phyloP scores from a whole-genome alignment of 2,329 filamentous ascomycete species.

The Rhynchosporium agropyri region DNA sequence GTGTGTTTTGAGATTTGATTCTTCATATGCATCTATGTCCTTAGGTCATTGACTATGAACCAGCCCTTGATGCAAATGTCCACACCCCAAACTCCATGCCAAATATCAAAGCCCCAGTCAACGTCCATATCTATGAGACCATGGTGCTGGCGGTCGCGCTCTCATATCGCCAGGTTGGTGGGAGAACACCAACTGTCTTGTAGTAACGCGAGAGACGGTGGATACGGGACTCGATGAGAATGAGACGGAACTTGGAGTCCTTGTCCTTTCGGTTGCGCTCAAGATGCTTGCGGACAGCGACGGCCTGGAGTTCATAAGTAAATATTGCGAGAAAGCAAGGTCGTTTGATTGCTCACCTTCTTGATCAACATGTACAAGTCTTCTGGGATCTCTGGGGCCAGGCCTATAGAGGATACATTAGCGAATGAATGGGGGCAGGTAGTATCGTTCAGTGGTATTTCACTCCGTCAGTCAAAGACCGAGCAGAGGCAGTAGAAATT shows the following conservation, averaged over 20 bases:
- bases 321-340: not conserved
- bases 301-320: constrained; percentile 57
- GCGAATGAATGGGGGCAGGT: constrained; percentile 88
- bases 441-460: constrained; percentile 45
- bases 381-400: constrained; percentile 98
- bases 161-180: constrained; percentile 99
- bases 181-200: constrained; percentile 86
- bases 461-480: constrained; percentile 92
- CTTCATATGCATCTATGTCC: constrained; percentile 38
- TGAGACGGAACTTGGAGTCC: constrained; percentile 99
- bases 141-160: constrained; percentile 92
- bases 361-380: constrained; percentile 99
- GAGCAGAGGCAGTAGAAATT: constrained; percentile 73
- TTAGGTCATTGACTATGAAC: constrained; percentile 31
- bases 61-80: constrained; percentile 38
- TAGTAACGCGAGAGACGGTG: constrained; percentile 99
- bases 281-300: constrained; percentile 99
- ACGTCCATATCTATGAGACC: constrained; percentile 70
- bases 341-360: constrained; percentile 68
- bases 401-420: constrained; percentile 87
- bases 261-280: constrained; percentile 99
- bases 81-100: constrained; percentile 30
- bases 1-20: constrained; percentile 40
- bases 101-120: constrained; percentile 18
- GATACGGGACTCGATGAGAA: constrained; percentile 99